Base-by-base conservation (phyloP, 352 stramenopile genomes). In the Phytopythium sindhum region DNA sequence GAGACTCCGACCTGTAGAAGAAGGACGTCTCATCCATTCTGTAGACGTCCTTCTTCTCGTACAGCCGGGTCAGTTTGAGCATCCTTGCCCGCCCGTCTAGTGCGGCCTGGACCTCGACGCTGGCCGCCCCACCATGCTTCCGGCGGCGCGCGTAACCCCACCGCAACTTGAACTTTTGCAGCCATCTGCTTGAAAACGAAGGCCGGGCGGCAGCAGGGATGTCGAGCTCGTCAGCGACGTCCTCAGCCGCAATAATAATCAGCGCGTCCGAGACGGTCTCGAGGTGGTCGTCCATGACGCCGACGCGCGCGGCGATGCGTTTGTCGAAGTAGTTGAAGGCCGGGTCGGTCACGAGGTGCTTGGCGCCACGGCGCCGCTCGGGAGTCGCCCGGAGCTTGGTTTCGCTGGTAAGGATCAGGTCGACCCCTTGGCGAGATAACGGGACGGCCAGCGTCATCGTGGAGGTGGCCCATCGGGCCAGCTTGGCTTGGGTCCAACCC, bases 81-180 rank as follows among this genome's bases (percentile, higher is more conserved):
- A 64, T 60, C 5, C 39, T 5, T 1, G 31, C 23, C 8, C 51
- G 37, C 15, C 52, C 62, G n/a, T 62, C 53, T 14, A 28, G 10
- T 0, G 63, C 28, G 26, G 0, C 48, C 12, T 17, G 45, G 1
- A 12, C 12, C 5, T 54, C 41, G 21, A 50, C 37, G 9, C 55
- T 68, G 9, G 33, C 57, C 4, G 54, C 28, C 37, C 67, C 62
- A 5, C 67, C 58, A 19, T 65, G n/a, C n/a, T n/a, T n/a, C n/a
- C n/a, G n/a, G n/a, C n/a, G n/a, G n/a, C n/a, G n/a, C n/a, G n/a
- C n/a, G n/a, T n/a, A n/a, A n/a, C n/a, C n/a, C n/a, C n/a, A n/a
- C n/a, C n/a, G n/a, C n/a, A n/a, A n/a, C n/a, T 57, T 41, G 31
- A 63, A 63, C 0, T 9, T n/a, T 17, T 17, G 35, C 17, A 63